phyloP scores from a whole-genome alignment of 768 basidiomycete species.

The Hebeloma cylindrosporum region DNA sequence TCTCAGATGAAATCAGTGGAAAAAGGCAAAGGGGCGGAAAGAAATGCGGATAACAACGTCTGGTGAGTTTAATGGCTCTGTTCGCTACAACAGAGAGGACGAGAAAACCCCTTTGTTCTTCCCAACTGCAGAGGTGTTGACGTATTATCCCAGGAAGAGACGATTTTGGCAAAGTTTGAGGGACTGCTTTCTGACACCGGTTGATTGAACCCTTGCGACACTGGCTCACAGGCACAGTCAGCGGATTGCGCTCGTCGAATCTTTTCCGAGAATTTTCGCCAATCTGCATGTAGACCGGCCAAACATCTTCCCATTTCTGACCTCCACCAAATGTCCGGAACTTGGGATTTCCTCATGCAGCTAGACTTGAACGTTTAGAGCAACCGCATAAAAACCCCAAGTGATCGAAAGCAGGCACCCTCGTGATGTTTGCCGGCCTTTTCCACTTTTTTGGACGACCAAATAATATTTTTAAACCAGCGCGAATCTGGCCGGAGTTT shows the following conservation, averaged over 20 bases:
- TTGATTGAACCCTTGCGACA: conserved; percentile 44
- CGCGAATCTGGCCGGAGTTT: conserved; percentile 27
- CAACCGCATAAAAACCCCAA: conserved; percentile 38
- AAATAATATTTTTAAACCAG: conserved; percentile 27
- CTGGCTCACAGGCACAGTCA: conserved; percentile 48
- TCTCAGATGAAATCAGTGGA: conserved; percentile 46
- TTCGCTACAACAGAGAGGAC: conserved; percentile 31
- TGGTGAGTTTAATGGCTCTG: conserved; percentile 36
- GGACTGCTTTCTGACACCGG: conserved; percentile 44
- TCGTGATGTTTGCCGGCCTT: conserved; percentile 38
- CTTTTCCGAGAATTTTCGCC: conserved; percentile 44
- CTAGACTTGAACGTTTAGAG: conserved; percentile 42
- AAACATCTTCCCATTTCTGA: conserved; percentile 43
- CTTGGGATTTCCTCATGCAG: conserved; percentile 50
- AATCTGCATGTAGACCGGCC: conserved; percentile 30
- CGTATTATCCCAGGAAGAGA: conserved; percentile 46
- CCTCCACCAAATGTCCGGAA: conserved; percentile 41
- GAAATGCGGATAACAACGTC: conserved; percentile 43
- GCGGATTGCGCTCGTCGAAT: conserved; percentile 44
- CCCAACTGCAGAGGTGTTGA: conserved; percentile 39
- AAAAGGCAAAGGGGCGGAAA: conserved; percentile 38
- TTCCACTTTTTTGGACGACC: conserved; percentile 29
- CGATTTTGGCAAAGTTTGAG: conserved; percentile 39
- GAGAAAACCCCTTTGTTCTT: conserved; percentile 41
- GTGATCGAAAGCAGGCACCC: conserved; percentile 27